These are phyloP conservation scores for Epichloe baconii DNA, from an alignment of 2,329 filamentous ascomycete genomes.

Conservation along the genomic window DNA sequence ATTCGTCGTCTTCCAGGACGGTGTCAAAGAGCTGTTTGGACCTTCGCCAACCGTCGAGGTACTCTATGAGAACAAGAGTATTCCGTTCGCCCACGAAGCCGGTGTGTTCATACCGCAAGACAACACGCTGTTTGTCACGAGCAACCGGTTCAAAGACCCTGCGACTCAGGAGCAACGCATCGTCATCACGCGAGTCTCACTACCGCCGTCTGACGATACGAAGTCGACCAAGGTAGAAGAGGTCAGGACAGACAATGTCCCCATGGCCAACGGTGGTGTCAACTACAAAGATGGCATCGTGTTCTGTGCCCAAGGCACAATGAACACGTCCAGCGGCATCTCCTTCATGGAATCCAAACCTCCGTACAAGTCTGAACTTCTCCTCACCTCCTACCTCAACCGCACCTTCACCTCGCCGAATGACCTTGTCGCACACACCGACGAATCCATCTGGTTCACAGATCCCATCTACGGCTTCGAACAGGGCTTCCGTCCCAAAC, in stretches of 20 bases:
- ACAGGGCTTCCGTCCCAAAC: slow-evolving; percentile 30
- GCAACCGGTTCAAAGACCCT: slow-evolving; percentile 17
- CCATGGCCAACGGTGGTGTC: slow-evolving; percentile 36
- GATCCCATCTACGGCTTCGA: slow-evolving; percentile 35
- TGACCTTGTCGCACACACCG: slow-evolving; percentile 30
- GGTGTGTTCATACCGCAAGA: slow-evolving; percentile 19
- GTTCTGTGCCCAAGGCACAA: slow-evolving; percentile 28
- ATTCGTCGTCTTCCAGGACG: slow-evolving; percentile 6
- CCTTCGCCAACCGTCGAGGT: slow-evolving; percentile 21
- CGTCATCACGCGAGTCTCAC: slow-evolving; percentile 16
- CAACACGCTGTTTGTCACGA: slow-evolving; percentile 20
- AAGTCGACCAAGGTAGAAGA: slow-evolving; percentile 17
- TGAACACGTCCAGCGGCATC: slow-evolving; percentile 14
- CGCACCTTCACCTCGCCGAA: slow-evolving; percentile 36
- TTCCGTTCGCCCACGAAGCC: slow-evolving; percentile 38
- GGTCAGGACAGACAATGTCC: slow-evolving; percentile 18
- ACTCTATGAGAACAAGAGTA: slow-evolving; percentile 22
- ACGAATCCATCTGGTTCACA: slow-evolving; percentile 36
- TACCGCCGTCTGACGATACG: slow-evolving; percentile 7
- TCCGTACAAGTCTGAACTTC: slow-evolving; percentile 14
- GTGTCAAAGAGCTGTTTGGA: slow-evolving; percentile 19
- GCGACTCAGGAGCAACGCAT: slow-evolving; percentile 14
- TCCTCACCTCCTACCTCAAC: slow-evolving; percentile 28
- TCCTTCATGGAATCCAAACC: slow-evolving; percentile 19
- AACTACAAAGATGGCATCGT: slow-evolving; percentile 29